These are phyloP conservation scores for Sodiomyces alkalinus DNA, from an alignment of 2,329 filamentous ascomycete genomes.

Conservation along the genomic window DNA sequence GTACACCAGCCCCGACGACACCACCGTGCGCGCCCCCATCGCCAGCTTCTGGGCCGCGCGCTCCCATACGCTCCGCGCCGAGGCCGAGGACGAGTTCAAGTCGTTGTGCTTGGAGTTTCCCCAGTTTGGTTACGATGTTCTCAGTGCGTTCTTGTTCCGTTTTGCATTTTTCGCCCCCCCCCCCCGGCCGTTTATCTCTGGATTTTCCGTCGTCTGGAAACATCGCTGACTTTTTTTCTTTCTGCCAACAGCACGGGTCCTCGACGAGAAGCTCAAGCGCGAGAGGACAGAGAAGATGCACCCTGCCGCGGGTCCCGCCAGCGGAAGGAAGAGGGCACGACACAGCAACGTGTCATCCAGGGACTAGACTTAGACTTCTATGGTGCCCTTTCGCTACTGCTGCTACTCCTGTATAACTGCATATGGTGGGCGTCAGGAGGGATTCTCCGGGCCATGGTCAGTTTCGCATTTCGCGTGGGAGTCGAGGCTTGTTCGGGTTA, in stretches of 20 bases:
- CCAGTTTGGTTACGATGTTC: constrained; percentile 84
- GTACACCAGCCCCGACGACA: constrained; percentile 54
- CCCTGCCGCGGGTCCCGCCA: constrained; percentile 23
- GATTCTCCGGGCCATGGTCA: too few species aligned
- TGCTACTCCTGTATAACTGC: too few species aligned
- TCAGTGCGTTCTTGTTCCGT: too few species aligned
- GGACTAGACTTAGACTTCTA: too few species aligned
- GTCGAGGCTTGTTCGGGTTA: too few species aligned
- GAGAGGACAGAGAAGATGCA: constrained; percentile 46
- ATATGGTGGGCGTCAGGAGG: too few species aligned
- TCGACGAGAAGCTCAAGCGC: constrained; percentile 52
- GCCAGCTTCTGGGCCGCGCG: constrained; percentile 83
- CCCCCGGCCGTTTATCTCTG: neutral
- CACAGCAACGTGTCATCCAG: constrained; percentile 24
- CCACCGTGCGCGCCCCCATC: constrained; percentile 62
- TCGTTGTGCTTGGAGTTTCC: constrained; percentile 76
- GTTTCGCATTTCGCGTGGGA: too few species aligned
- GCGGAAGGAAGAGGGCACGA: constrained; percentile 40
- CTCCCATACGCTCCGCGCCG: constrained; percentile 65
- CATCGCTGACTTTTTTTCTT: neutral
- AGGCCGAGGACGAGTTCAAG: constrained; percentile 77
- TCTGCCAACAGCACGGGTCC: constrained; percentile 42
- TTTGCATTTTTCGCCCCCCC: too few species aligned
- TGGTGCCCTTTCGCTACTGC: too few species aligned
- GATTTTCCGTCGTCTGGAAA: too few species aligned